These are phyloP conservation scores for Saraca asoca DNA, from an alignment of 331 rosid genomes.

Conservation along the genomic window DNA sequence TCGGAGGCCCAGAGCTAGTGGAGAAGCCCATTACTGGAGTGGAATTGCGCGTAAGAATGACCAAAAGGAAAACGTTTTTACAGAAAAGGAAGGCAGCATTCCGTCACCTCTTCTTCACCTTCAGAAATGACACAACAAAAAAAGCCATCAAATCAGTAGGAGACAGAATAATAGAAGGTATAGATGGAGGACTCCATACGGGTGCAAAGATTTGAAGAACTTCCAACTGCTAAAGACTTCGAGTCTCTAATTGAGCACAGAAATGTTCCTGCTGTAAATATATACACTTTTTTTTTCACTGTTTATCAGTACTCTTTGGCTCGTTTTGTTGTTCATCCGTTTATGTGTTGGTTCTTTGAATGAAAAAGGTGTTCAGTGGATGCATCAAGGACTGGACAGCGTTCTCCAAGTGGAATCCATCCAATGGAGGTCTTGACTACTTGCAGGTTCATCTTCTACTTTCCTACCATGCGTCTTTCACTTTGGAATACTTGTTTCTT, in stretches of 20 bases:
- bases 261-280: conserved; percentile 46
- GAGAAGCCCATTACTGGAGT: no score
- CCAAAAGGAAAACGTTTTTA: no score
- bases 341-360: not conserved
- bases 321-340: not conserved
- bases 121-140: no score
- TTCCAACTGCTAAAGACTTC: conserved; percentile 51
- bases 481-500: not conserved
- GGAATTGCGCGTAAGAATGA: no score
- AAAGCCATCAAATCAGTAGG: no score
- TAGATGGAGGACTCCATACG: conserved; percentile 47
- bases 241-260: conserved; percentile 35
- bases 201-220: conserved; percentile 52
- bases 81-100: no score
- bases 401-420: conserved; percentile 70
- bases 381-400: conserved; percentile 72
- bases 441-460: conserved; percentile 55
- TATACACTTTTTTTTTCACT: not conserved
- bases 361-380: conserved; percentile 62
- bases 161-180: no score
- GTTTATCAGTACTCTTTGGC: not conserved
- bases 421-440: conserved; percentile 72
- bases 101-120: no score
- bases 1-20: no score
- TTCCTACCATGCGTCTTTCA: not conserved